Evolutionary conservation across 2,329 filamentous ascomycete species (phyloP).

Genomic region (Colletotrichum brevisporum): DNA sequence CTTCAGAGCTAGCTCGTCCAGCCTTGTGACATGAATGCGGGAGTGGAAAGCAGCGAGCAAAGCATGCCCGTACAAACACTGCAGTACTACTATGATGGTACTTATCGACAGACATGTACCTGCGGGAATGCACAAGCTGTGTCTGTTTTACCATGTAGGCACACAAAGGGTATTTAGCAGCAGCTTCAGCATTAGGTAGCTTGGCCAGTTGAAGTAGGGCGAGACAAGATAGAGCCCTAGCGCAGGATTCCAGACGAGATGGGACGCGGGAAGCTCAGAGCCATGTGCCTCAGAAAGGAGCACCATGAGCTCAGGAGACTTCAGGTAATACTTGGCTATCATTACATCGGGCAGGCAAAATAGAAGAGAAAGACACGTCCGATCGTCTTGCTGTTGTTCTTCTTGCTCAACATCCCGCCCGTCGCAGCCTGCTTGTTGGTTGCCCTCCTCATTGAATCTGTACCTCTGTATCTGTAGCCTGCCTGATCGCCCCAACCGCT

Average conservation of each 20-base stretch:
- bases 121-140: no score
- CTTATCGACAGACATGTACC: no score
- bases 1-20: slow-evolving; percentile 25
- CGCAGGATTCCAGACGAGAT: slow-evolving; percentile 18
- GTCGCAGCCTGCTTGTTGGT: slow-evolving; percentile 10
- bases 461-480: not conserved
- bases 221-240: slow-evolving; percentile 9
- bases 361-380: slow-evolving; percentile 1
- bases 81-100: not conserved
- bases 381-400: slow-evolving; percentile 24
- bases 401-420: not conserved
- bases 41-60: slow-evolving; percentile 16
- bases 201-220: slow-evolving; percentile 10
- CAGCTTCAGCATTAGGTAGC: no score
- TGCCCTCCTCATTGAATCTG: no score
- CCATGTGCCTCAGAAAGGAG: not conserved
- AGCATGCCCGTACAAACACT: not conserved
- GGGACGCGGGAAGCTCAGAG: slow-evolving; percentile 16
- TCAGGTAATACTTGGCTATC: no score
- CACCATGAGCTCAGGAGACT: no score
- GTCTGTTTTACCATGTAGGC: no score
- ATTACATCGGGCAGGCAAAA: no score
- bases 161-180: no score
- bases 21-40: slow-evolving; percentile 30
- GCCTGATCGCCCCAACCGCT: not conserved